phyloP scores from a whole-genome alignment of 2,329 filamentous ascomycete species.

The Colletotrichum simmondsii region DNA sequence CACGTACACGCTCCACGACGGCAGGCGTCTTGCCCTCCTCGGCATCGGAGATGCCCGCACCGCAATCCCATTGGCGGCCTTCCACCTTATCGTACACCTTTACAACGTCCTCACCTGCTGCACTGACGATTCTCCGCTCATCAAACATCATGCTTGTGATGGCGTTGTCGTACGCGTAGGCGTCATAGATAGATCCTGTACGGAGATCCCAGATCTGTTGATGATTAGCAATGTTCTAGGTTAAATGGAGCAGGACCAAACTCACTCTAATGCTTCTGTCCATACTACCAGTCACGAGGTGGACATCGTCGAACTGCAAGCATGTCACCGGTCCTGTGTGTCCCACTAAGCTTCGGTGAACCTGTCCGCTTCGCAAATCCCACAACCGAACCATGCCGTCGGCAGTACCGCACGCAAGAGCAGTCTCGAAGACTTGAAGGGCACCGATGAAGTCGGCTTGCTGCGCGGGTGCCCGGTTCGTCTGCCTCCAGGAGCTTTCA shows the following conservation, averaged over 20 bases:
- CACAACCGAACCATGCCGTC: conserved; percentile 97
- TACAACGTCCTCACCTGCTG: conserved; percentile 91
- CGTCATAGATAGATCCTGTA: conserved; percentile 94
- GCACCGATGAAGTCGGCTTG: conserved; percentile 93
- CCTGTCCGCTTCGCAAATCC: conserved; percentile 96
- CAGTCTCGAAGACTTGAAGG: conserved; percentile 94
- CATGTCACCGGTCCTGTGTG: conserved; percentile 95
- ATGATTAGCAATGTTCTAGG: not conserved
- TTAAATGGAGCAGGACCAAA: conserved; percentile 35
- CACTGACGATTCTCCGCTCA: conserved; percentile 85
- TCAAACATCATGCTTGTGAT: conserved; percentile 99
- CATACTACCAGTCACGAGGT: conserved; percentile 90
- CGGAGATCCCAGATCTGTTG: conserved; percentile 98
- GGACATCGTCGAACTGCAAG: conserved; percentile 95
- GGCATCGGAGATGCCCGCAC: conserved; percentile 79
- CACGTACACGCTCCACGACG: conserved; percentile 85
- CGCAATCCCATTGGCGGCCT: conserved; percentile 95
- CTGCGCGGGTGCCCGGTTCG: conserved; percentile 71
- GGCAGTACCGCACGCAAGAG: conserved; percentile 93
- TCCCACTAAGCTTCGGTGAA: conserved; percentile 94
- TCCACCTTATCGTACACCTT: conserved; percentile 99
- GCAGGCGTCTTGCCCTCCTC: conserved; percentile 73
- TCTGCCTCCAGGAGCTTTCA: conserved; percentile 78
- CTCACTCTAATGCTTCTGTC: conserved; percentile 95
- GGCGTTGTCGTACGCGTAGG: conserved; percentile 92